Evolutionary conservation across 163 green algal genomes (phyloP).

Genomic region (Scenedesmus sp.): DNA sequence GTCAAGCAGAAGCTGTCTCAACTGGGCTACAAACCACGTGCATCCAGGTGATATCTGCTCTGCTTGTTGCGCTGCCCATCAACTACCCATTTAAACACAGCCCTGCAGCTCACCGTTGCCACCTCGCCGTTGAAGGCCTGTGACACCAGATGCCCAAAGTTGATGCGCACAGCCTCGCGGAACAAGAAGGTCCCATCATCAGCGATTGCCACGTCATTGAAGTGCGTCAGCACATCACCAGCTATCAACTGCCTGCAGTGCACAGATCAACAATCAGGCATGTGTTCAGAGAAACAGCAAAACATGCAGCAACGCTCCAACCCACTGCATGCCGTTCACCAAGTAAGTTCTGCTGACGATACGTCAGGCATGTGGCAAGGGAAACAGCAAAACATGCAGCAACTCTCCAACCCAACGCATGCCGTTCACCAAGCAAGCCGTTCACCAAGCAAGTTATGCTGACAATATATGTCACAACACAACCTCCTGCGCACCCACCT

Average conservation of each 20-base stretch:
- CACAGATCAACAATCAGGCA: too few relatives aligned
- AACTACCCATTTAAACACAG: neutral
- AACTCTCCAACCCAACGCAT: too few relatives aligned
- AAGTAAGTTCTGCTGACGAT: too few relatives aligned
- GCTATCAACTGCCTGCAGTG: constrained; percentile 38
- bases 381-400: neutral
- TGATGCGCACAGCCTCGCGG: constrained; percentile 66
- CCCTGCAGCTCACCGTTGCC: constrained; percentile 5
- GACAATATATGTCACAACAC: neutral
- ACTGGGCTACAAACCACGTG: neutral
- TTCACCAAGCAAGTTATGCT: too few relatives aligned
- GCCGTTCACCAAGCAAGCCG: too few relatives aligned
- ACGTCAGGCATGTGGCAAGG: neutral
- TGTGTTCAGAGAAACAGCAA: neutral
- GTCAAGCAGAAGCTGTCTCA: too few relatives aligned
- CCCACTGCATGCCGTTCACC: too few relatives aligned
- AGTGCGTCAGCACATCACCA: constrained; percentile 71
- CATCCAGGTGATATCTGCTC: neutral
- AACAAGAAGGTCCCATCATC: constrained; percentile 65
- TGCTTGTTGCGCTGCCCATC: neutral
- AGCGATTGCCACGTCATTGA: constrained; percentile 67
- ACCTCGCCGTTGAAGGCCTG: constrained; percentile 65
- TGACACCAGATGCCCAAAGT: constrained; percentile 70
- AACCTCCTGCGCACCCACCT: neutral
- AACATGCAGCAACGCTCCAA: too few relatives aligned